Conservation (phyloP, 2,329 filamentous ascomycete species). For the Sclerotiophoma versabilis region DNA sequence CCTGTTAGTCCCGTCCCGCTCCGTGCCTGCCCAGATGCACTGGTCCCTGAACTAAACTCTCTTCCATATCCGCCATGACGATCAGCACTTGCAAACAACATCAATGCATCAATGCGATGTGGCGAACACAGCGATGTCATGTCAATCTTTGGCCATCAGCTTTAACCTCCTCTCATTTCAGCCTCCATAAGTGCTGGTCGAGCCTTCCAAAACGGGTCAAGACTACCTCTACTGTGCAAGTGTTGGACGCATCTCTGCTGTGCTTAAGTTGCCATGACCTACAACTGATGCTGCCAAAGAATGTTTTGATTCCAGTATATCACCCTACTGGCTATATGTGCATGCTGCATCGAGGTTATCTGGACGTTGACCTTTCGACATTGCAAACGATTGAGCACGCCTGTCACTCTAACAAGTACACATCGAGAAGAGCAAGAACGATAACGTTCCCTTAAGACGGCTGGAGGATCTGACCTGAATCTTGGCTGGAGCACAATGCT, state of each 20-base stretch:
- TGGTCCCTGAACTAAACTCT: slow-evolving; percentile 9
- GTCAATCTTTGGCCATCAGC: background rate
- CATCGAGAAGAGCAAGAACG: too few species aligned
- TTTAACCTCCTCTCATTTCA: too few species aligned
- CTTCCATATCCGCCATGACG: background rate
- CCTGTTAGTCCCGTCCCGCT: slow-evolving; percentile 10
- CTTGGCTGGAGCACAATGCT: background rate
- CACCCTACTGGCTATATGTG: too few species aligned
- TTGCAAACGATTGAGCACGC: too few species aligned
- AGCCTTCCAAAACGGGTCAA: background rate
- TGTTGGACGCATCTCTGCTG: background rate
- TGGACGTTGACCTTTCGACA: too few species aligned
- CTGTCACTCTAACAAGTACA: too few species aligned
- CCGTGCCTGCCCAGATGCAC: slow-evolving; percentile 10
- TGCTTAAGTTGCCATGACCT: too few species aligned
- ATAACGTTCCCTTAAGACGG: background rate
- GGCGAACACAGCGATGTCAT: background rate
- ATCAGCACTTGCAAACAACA: slow-evolving; percentile 3
- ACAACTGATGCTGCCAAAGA: background rate
- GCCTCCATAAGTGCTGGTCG: background rate
- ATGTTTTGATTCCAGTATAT: background rate
- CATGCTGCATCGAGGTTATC: too few species aligned
- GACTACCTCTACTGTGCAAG: background rate
- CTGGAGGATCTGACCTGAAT: background rate
- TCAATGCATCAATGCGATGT: slow-evolving; percentile 1